These are phyloP conservation scores for Trematosphaeria pertusa DNA, from an alignment of 2,329 filamentous ascomycete species.

Conservation along the genomic window DNA sequence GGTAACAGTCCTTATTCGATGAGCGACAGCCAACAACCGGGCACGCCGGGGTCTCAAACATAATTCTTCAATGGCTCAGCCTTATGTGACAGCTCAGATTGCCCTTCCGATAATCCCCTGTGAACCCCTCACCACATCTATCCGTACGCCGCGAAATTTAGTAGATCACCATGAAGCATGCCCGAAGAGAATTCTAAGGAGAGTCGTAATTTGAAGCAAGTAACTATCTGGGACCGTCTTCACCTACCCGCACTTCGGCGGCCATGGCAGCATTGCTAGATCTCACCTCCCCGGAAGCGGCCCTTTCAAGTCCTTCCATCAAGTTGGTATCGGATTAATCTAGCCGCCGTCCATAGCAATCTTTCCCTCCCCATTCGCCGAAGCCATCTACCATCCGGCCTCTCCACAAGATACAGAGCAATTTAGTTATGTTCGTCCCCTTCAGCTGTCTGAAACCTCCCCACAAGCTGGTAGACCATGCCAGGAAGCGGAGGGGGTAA, in stretches of 20 bases:
- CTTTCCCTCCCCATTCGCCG: slow-evolving; percentile 11
- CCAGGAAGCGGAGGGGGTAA: slow-evolving; percentile 43
- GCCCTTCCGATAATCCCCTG: no score
- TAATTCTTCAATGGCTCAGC: no score
- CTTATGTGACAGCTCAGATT: no score
- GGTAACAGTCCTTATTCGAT: no score
- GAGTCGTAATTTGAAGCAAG: slow-evolving; percentile 20
- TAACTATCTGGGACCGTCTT: slow-evolving; percentile 1
- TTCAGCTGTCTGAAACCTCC: slow-evolving; percentile 45
- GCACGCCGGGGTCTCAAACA: no score
- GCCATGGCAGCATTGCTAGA: slow-evolving; percentile 37
- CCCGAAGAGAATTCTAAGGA: slow-evolving; percentile 18
- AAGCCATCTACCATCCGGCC: slow-evolving; percentile 29
- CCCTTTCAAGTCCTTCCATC: no score
- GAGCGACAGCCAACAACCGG: no score
- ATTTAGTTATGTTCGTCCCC: slow-evolving; percentile 49
- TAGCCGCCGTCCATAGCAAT: slow-evolving; percentile 29
- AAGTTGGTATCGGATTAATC: slow-evolving; percentile 19
- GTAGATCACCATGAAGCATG: no score
- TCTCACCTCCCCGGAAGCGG: slow-evolving; percentile 39
- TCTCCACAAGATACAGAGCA: slow-evolving; percentile 33
- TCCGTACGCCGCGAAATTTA: no score
- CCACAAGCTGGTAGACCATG: slow-evolving; percentile 51
- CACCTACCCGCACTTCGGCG: slow-evolving; percentile 1
- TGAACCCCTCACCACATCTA: no score